Percentiles rank a stretch among this genome's conserved stretches.
Conservation (phyloP, 768 basidiomycete species). For the Tulasnella sp. region DNA sequence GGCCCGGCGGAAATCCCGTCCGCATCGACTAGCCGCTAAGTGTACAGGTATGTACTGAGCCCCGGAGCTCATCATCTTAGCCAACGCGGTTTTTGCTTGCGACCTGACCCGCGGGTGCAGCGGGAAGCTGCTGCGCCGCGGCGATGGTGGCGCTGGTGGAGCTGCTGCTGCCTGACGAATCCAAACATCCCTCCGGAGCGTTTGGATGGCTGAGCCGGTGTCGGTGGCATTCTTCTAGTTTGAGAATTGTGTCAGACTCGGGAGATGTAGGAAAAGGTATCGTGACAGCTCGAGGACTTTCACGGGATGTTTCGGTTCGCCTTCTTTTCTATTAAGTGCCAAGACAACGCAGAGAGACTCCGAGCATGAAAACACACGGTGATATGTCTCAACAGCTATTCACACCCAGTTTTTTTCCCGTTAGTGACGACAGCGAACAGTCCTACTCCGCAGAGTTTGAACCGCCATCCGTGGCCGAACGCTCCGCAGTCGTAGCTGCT, state of each 20-base stretch:
- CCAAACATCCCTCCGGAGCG: background rate
- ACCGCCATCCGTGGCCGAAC: too few relatives aligned
- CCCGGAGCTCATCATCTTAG: background rate
- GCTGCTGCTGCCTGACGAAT: background rate
- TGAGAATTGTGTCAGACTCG: background rate
- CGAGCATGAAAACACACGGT: background rate
- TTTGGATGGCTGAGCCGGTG: background rate
- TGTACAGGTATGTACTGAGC: background rate
- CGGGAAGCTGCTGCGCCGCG: background rate
- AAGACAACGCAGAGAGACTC: background rate
- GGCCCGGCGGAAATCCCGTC: constrained; percentile 5
- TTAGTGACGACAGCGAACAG: too few relatives aligned
- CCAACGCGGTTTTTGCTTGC: background rate
- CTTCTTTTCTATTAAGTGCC: background rate
- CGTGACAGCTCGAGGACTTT: background rate
- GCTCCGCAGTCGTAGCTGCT: too few relatives aligned
- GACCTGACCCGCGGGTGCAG: background rate
- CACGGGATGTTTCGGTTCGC: background rate
- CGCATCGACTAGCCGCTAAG: background rate
- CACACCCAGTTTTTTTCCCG: too few relatives aligned
- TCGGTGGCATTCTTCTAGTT: background rate
- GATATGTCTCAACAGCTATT: too few relatives aligned
- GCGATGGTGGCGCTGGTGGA: background rate
- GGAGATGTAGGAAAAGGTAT: background rate
- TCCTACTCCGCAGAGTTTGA: too few relatives aligned